Evolutionary conservation across 305 asterid species (phyloP).

Genomic region (Euphrasia arctica): DNA sequence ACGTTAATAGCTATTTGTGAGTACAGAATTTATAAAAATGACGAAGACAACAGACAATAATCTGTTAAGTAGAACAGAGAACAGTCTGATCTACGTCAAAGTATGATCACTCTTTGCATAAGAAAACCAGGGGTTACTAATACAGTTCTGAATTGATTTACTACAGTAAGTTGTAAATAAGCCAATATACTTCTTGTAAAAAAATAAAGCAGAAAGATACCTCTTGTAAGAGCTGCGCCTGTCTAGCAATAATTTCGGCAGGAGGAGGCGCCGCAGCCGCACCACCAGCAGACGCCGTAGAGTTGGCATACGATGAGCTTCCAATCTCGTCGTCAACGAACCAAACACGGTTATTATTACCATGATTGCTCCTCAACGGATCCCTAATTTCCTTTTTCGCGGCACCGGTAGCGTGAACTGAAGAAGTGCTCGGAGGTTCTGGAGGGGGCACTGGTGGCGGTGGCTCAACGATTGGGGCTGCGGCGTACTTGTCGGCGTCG

Average conservation of each 20-base stretch:
- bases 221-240: constrained; percentile 78
- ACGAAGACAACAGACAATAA: constrained; percentile 10
- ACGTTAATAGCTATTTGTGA: constrained; percentile 3
- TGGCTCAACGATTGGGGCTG: constrained; percentile 33
- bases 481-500: constrained; percentile 29
- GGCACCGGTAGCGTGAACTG: constrained; percentile 21
- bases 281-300: constrained; percentile 37
- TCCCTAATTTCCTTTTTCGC: constrained; percentile 51
- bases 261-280: constrained; percentile 30
- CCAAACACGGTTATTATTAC: constrained; percentile 30
- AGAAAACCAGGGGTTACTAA: not conserved
- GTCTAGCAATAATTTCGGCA: constrained; percentile 54
- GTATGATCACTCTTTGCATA: not conserved
- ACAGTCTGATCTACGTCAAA: constrained; percentile 12
- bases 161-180: constrained; percentile 7
- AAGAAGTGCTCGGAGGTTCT: constrained; percentile 34
- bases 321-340: constrained; percentile 55
- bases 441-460: constrained; percentile 43
- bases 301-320: constrained; percentile 41
- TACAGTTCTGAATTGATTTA: not conserved
- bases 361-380: constrained; percentile 49
- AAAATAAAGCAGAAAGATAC: constrained; percentile 23
- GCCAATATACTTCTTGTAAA: constrained; percentile 1
- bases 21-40: constrained; percentile 11
- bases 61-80: constrained; percentile 2